Evolutionary conservation across 441 rosid species (phyloP).

Genomic region (Hypseocharis bilobata): DNA sequence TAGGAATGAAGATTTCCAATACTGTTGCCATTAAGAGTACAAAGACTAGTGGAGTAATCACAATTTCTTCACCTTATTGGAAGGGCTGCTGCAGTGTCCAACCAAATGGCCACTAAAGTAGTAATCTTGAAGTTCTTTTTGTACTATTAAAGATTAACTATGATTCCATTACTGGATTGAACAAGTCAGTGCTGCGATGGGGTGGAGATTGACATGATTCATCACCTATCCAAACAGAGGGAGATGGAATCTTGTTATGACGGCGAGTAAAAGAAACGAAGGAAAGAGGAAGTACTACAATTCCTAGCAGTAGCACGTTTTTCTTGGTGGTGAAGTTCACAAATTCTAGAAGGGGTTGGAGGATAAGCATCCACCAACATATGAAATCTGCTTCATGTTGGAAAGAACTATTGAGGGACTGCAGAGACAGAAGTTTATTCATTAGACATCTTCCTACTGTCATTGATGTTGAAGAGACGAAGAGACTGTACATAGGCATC

Average conservation of each 20-base stretch:
- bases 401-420: no score
- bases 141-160: not conserved
- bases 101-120: conserved; percentile 1
- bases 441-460: no score
- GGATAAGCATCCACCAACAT: no score
- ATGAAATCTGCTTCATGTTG: no score
- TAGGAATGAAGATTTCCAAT: conserved; percentile 2
- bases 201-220: not conserved
- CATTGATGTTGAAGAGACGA: no score
- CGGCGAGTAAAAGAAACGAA: no score
- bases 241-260: not conserved
- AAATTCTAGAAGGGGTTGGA: no score
- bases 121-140: not conserved
- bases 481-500: no score
- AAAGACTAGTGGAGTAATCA: conserved; percentile 17
- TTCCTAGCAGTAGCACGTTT: no score
- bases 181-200: conserved; percentile 2
- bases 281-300: no score
- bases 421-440: no score
- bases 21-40: conserved; percentile 2
- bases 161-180: conserved; percentile 23
- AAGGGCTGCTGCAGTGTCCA: not conserved
- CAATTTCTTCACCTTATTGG: conserved; percentile 7
- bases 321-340: no score
- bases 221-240: not conserved